These are phyloP conservation scores for Dactylonectria macrodidyma DNA, from an alignment of 2,329 filamentous ascomycete genomes.

Conservation along the genomic window DNA sequence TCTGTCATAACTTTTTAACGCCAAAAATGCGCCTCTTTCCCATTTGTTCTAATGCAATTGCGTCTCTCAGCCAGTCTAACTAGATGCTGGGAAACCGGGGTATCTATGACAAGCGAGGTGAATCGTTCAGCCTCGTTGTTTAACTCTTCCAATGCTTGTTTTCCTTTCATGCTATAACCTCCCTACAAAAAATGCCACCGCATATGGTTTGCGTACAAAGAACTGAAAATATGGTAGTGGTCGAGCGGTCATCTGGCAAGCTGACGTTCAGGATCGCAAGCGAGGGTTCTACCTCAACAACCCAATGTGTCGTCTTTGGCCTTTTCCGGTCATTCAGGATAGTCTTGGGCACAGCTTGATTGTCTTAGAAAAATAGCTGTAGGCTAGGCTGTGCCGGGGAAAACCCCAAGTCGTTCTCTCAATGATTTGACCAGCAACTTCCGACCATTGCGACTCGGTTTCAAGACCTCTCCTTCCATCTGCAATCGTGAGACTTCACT, in stretches of 20 bases:
- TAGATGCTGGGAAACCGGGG: background rate
- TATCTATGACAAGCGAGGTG: slow-evolving; percentile 13
- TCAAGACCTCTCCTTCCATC: background rate
- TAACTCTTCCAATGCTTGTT: background rate
- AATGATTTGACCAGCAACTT: background rate
- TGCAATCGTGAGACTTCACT: background rate
- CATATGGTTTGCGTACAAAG: background rate
- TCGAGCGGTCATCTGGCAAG: background rate
- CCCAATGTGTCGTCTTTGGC: no score
- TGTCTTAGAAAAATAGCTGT: no score
- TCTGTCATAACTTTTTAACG: background rate
- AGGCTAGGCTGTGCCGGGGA: no score
- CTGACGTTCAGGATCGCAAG: no score
- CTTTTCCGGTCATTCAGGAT: no score
- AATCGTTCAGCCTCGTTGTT: background rate
- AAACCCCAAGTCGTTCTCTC: no score
- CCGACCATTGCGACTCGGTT: background rate
- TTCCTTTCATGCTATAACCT: slow-evolving; percentile 1
- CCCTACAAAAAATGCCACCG: background rate
- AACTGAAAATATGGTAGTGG: background rate
- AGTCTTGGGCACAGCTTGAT: no score
- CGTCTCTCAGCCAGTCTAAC: background rate
- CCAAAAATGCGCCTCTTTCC: background rate
- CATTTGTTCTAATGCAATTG: slow-evolving; percentile 14
- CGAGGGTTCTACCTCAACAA: no score